Evolutionary conservation across 108 stramenopile genomes (phyloP).

Genomic region (Nitzschia sp.): DNA sequence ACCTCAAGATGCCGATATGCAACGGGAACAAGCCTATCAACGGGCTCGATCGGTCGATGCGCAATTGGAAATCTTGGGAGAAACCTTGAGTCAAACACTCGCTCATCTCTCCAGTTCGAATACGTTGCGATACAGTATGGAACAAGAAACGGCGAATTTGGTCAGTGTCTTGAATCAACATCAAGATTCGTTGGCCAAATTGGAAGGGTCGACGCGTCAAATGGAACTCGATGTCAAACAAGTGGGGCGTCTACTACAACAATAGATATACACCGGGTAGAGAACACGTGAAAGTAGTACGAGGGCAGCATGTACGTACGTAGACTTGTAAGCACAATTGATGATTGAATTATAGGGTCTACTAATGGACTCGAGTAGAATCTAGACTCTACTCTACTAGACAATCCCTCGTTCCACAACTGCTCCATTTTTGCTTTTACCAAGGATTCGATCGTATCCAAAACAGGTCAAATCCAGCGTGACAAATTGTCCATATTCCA

Average conservation of each 20-base stretch:
- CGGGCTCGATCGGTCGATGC: conserved; percentile 53
- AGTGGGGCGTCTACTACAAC: conserved; percentile 5
- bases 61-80: conserved; percentile 42
- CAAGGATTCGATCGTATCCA: conserved; percentile 53
- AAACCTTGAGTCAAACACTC: conserved; percentile 45
- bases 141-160: not conserved
- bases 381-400: no score
- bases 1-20: conserved; percentile 70
- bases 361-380: no score
- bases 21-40: conserved; percentile 71
- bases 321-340: no score
- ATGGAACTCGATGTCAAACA: conserved; percentile 62
- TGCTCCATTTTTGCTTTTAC: conserved; percentile 1
- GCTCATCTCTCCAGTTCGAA: conserved; percentile 43
- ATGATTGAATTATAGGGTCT: no score
- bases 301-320: no score
- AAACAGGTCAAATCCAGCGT: conserved; percentile 65
- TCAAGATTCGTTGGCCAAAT: conserved; percentile 61
- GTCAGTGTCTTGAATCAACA: conserved; percentile 69
- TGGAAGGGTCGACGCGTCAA: conserved; percentile 58
- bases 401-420: conserved; percentile 32
- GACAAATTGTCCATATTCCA: conserved; percentile 47
- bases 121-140: conserved; percentile 39
- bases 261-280: no score
- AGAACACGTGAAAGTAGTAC: no score